phyloP scores from a whole-genome alignment of 306 rosid species.

The Hippophae rhamnoides region DNA sequence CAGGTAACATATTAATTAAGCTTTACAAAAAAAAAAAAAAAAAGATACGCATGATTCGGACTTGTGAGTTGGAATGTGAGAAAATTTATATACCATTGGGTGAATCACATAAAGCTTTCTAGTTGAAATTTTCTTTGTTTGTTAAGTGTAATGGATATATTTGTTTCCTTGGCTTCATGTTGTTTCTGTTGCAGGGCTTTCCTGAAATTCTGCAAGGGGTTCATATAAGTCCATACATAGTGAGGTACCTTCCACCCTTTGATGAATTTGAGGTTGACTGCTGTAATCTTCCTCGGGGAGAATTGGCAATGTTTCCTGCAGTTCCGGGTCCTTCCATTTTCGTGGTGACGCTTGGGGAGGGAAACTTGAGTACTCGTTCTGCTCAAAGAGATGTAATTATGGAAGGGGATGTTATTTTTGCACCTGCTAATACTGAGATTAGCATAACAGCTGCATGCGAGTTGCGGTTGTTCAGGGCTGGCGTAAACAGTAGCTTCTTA shows the following conservation, averaged over 20 bases:
- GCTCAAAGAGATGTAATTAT: slow-evolving; percentile 15
- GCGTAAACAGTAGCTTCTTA: slow-evolving; percentile 30
- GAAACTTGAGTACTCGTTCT: slow-evolving; percentile 12
- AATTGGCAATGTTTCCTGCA: slow-evolving; percentile 20
- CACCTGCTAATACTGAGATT: slow-evolving; percentile 24
- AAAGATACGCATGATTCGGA: too few relatives aligned
- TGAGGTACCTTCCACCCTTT: slow-evolving; percentile 25
- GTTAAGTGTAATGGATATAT: too few relatives aligned
- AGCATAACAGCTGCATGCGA: slow-evolving; percentile 19
- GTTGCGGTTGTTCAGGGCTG: slow-evolving; percentile 31
- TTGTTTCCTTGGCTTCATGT: not conserved
- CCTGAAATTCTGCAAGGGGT: slow-evolving; percentile 33
- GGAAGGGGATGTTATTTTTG: slow-evolving; percentile 30
- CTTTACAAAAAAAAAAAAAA: too few relatives aligned
- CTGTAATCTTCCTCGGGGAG: slow-evolving; percentile 27
- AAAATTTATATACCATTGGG: too few relatives aligned
- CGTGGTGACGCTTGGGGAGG: slow-evolving; percentile 24
- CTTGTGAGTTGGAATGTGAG: too few relatives aligned
- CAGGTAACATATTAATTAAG: slow-evolving; percentile 18
- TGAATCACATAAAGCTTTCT: too few relatives aligned
- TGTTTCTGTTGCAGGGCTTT: slow-evolving; percentile 23
- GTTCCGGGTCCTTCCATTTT: slow-evolving; percentile 36
- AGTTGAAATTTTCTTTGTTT: too few relatives aligned
- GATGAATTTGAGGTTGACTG: slow-evolving; percentile 34
- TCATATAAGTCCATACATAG: slow-evolving; percentile 23